Percentiles rank a stretch among this genome's conserved stretches.
These are phyloP conservation scores for Phytopythium vexans DNA, from an alignment of 352 stramenopile species.

Conservation along the genomic window DNA sequence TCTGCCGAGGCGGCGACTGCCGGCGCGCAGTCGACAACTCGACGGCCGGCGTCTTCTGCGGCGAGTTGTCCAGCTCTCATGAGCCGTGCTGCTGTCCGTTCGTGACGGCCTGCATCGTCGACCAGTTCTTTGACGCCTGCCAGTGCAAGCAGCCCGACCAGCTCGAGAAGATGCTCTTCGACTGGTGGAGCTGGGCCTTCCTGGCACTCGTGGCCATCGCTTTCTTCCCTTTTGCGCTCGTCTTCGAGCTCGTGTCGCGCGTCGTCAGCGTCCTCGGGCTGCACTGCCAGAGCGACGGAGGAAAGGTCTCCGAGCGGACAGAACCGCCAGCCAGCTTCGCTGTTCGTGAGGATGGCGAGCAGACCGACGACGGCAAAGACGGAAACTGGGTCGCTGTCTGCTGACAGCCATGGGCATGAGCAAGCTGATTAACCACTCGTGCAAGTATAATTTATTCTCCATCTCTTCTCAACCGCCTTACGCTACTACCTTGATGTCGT, in stretches of 20 bases:
- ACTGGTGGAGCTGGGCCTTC: slow-evolving; percentile 3
- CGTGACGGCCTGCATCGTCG: slow-evolving; percentile 72
- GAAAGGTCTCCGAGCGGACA: background rate
- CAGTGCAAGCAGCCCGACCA: slow-evolving; percentile 33
- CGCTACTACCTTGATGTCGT: too few species aligned
- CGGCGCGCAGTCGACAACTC: slow-evolving; percentile 51
- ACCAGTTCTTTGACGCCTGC: slow-evolving; percentile 61
- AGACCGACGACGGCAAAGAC: too few species aligned
- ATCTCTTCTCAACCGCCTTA: too few species aligned
- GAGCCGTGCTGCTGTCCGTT: slow-evolving; percentile 72
- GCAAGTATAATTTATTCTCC: too few species aligned
- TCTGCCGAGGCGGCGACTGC: slow-evolving; percentile 68
- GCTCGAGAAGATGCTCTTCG: slow-evolving; percentile 12
- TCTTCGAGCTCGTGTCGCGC: slow-evolving; percentile 2
- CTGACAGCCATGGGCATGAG: too few species aligned
- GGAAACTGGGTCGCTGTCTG: too few species aligned
- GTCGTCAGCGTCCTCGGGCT: background rate
- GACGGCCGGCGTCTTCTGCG: slow-evolving; percentile 57
- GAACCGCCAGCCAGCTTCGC: too few species aligned
- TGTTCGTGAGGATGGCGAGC: too few species aligned
- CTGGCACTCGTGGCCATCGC: background rate
- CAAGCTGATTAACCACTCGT: too few species aligned
- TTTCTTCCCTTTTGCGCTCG: slow-evolving; percentile 3
- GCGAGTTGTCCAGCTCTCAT: slow-evolving; percentile 54
- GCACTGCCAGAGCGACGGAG: background rate